These are phyloP conservation scores for Ustilago loliicola DNA, from an alignment of 1,284 basidiomycete species.

Conservation along the genomic window DNA sequence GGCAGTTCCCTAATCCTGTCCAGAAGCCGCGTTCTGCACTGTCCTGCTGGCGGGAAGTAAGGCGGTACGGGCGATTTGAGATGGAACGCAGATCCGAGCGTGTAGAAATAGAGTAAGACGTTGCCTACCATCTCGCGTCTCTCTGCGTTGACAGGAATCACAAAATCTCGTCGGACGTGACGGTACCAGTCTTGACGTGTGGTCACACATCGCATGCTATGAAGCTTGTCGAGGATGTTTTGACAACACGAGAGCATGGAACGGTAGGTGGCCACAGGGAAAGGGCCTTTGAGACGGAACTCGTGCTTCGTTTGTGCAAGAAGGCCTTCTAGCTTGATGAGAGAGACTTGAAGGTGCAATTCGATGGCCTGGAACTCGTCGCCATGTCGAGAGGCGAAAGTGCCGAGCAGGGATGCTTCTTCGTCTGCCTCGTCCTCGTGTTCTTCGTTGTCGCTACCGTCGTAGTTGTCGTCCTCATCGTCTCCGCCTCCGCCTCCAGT, in stretches of 20 bases:
- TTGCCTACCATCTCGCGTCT: constrained; percentile 90
- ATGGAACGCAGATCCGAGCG: constrained; percentile 85
- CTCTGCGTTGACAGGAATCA: constrained; percentile 81
- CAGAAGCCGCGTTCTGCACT: constrained; percentile 79
- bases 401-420: constrained; percentile 47
- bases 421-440: constrained; percentile 36
- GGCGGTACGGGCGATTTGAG: constrained; percentile 92
- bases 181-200: constrained; percentile 90
- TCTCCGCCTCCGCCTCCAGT: neutral
- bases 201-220: constrained; percentile 94
- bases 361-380: constrained; percentile 77
- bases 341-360: constrained; percentile 88
- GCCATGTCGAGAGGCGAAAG: constrained; percentile 28
- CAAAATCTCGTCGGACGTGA: constrained; percentile 80
- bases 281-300: constrained; percentile 81
- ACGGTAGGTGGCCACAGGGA: constrained; percentile 79
- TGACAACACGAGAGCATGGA: constrained; percentile 87
- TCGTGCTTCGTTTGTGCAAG: constrained; percentile 91
- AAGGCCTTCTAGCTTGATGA: constrained; percentile 78
- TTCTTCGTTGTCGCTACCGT: neutral
- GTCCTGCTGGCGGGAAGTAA: constrained; percentile 91
- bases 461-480: constrained; percentile 16
- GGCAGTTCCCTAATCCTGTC: constrained; percentile 76
- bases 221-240: constrained; percentile 80
- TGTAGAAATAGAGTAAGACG: constrained; percentile 90